These are phyloP conservation scores for Syzygium jambos DNA, from an alignment of 345 rosid species.

Conservation along the genomic window DNA sequence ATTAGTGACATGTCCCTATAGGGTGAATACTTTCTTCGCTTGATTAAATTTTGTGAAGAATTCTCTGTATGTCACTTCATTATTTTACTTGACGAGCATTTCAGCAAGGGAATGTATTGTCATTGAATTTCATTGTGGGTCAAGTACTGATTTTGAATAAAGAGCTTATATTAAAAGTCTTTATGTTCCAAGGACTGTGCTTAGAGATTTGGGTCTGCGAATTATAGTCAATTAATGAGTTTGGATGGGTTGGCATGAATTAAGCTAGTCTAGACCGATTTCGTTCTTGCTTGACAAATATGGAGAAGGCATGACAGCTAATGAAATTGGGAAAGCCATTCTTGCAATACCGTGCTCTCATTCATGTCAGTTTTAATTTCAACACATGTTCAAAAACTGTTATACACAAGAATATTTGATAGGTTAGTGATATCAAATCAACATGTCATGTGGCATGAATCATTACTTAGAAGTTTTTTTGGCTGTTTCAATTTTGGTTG, in stretches of 20 bases:
- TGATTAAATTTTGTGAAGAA: neutral
- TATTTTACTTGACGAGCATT: neutral
- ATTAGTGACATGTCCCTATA: neutral
- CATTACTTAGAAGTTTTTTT: neutral
- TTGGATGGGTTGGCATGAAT: neutral
- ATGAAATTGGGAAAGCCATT: neutral
- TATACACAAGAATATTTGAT: neutral
- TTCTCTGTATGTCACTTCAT: neutral
- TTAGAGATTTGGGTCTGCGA: neutral
- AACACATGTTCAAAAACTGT: neutral
- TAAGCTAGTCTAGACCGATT: neutral
- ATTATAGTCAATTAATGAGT: neutral
- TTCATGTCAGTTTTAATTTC: neutral
- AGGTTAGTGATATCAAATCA: too few relatives aligned
- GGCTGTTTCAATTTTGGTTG: neutral
- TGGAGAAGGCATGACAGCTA: neutral
- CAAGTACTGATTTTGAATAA: neutral
- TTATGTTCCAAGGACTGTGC: neutral
- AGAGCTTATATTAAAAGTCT: neutral
- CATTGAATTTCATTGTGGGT: neutral
- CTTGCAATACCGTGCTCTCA: neutral
- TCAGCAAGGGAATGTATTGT: neutral
- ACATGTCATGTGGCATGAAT: neutral
- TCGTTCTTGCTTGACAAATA: neutral
- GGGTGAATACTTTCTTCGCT: neutral